Conservation (phyloP, 176 grass and related monocot genomes). For the Phoenix roebelenii region DNA sequence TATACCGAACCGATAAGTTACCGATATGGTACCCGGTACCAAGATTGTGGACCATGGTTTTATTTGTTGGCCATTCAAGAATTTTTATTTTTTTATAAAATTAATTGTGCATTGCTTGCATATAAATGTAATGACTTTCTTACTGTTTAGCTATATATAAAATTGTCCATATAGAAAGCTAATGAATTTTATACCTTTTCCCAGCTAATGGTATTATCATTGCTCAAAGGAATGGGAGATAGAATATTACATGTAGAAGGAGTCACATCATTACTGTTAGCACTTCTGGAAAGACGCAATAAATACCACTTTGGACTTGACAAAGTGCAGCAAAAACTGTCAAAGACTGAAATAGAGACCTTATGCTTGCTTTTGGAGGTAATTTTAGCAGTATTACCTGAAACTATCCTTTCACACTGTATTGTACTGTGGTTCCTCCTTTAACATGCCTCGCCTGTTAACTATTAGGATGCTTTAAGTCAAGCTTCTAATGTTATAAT, state of each 20-base stretch:
- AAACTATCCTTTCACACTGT: neutral
- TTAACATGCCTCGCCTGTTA: no score
- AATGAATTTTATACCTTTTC: slow-evolving; percentile 10
- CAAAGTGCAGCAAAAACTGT: slow-evolving; percentile 32
- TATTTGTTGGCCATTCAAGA: no score
- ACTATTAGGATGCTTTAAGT: no score
- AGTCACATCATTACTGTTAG: slow-evolving; percentile 48
- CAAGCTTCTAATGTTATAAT: neutral
- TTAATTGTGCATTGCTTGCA: no score
- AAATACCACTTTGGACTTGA: slow-evolving; percentile 22
- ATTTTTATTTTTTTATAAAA: no score
- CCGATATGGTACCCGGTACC: no score
- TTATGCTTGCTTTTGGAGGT: slow-evolving; percentile 95
- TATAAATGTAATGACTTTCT: no score
- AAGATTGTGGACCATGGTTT: neutral
- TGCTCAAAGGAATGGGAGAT: slow-evolving; percentile 79
- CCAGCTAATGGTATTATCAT: slow-evolving; percentile 68
- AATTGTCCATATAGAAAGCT: neutral
- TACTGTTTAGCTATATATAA: no score
- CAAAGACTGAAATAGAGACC: slow-evolving; percentile 46
- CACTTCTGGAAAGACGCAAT: slow-evolving; percentile 42
- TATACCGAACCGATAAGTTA: no score
- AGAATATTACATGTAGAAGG: slow-evolving; percentile 49
- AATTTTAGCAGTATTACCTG: neutral
- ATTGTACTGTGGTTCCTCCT: neutral